Base-by-base conservation (phyloP, 164 flowering plant genomes). In the Santalum album region DNA sequence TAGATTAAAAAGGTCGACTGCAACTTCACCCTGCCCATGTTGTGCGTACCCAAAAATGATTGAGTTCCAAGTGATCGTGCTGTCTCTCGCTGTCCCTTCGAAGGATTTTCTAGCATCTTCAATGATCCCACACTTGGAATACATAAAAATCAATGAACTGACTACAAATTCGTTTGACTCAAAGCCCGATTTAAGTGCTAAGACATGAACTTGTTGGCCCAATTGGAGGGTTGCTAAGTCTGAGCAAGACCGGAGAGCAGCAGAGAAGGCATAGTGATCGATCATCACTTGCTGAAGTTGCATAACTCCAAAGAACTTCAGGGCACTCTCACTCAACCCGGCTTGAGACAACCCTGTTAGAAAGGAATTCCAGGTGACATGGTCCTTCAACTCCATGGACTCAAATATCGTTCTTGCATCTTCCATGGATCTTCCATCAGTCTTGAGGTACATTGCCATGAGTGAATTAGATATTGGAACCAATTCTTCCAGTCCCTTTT, bases 21-120 rank as follows among this genome's bases (percentile, higher is more conserved):
- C 80, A 47, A 56, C 35, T 53, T 67, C 58, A n/a, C 94, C 94
- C 66, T 69, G 81, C 38, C 97, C 97, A 56, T 90, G 83, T 62
- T 90, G 97, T 25, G 96, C 94, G 67, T 83, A 80, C 23, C 79
- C 94, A 71, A 87, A 85, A 27, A 89, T 79, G 24, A 86, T 71
- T 0, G 86, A 76, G 60, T 86, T 89, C 97, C 95, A 86, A 44
- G 78, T 63, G 49, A 86, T 73, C 18, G 97, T 54, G 62, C 68
- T 71, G 35, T 70, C 74, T 64, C 74, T 72, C 7, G 59, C 52
- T 25, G 79, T 70, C 18, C 49, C 78, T 38, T 78, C 79, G 65
- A 89, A 89, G 10, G 80, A 69, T 54, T 58, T 75, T 57, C 71
- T 63, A 44, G 97, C 89, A 71, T 82, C 84, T 49, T 82, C 89